Conservation (phyloP, 1,139 yeast genomes). For the Oligophagozyma castellii region DNA sequence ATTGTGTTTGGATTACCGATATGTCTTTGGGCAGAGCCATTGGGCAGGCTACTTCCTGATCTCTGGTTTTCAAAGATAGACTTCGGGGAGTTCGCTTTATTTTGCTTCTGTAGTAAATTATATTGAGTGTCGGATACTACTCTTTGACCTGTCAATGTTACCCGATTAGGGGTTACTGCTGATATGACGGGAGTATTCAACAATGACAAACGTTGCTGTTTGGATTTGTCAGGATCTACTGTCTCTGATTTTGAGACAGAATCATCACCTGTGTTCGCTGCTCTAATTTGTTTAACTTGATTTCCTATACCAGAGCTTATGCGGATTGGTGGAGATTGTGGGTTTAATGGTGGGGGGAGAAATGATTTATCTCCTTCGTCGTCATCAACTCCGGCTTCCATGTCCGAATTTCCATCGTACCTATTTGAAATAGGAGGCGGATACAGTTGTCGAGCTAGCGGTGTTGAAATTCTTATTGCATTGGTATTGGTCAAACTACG, state of each 20-base stretch:
- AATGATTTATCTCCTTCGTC: constrained; percentile 21
- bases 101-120: constrained; percentile 1
- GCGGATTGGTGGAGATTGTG: constrained; percentile 26
- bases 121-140: constrained; percentile 17
- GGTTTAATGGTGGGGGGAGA: constrained; percentile 25
- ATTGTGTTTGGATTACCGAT: constrained; percentile 4
- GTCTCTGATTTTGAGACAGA: constrained; percentile 25
- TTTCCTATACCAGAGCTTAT: constrained; percentile 24
- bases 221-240: constrained; percentile 26
- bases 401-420: constrained; percentile 17
- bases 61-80: constrained; percentile 2
- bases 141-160: constrained; percentile 21
- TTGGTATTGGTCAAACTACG: constrained; percentile 6
- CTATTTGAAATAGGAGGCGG: constrained; percentile 20
- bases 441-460: constrained; percentile 27
- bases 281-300: constrained; percentile 14
- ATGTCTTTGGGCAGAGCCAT: constrained; percentile 3
- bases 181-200: constrained; percentile 20
- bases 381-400: constrained; percentile 8
- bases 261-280: constrained; percentile 15
- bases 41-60: too few relatives aligned
- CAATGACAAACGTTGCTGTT: constrained; percentile 18
- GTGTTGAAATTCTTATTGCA: constrained; percentile 25
- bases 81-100: constrained; percentile 1
- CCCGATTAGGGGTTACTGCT: constrained; percentile 23